These are phyloP conservation scores for Phaseolus lunatus DNA, from an alignment of 306 rosid genomes.

Conservation along the genomic window DNA sequence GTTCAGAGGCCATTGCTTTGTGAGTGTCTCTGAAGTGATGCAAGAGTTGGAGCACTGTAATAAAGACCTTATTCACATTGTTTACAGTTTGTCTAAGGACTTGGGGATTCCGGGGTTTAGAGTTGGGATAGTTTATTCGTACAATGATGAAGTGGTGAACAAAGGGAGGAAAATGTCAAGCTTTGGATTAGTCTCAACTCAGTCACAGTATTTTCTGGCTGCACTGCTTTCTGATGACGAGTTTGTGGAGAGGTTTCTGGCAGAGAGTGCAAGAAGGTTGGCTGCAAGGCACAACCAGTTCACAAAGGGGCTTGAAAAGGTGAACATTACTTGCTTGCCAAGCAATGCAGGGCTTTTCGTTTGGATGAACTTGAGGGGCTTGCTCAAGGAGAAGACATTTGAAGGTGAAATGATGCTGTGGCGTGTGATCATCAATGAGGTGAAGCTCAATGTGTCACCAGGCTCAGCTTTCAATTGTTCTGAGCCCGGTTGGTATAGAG, in stretches of 20 bases:
- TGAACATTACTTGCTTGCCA: constrained; percentile 69
- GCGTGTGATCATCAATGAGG: constrained; percentile 71
- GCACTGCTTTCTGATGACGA: constrained; percentile 66
- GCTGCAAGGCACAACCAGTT: constrained; percentile 49
- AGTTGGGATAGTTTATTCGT: constrained; percentile 87
- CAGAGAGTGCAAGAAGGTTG: constrained; percentile 65
- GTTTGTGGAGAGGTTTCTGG: constrained; percentile 55
- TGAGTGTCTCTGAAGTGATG: constrained; percentile 69
- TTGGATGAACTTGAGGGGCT: constrained; percentile 80
- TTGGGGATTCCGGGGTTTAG: constrained; percentile 91
- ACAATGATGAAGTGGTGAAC: constrained; percentile 67
- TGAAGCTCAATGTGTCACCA: constrained; percentile 85
- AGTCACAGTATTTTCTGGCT: constrained; percentile 75
- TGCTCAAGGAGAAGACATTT: constrained; percentile 60
- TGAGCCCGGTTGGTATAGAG: constrained; percentile 95
- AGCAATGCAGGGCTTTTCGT: constrained; percentile 77
- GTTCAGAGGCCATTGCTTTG: constrained; percentile 55
- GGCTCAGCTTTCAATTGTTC: constrained; percentile 76
- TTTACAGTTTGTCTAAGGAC: constrained; percentile 85
- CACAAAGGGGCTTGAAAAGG: constrained; percentile 63
- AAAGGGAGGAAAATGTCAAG: constrained; percentile 82
- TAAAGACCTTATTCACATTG: constrained; percentile 71
- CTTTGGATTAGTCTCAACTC: constrained; percentile 80
- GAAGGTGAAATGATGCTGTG: constrained; percentile 79
- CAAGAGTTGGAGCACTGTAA: constrained; percentile 58